Percentiles rank a stretch among this genome's conserved stretches.
Evolutionary conservation across 169 alveolate species (phyloP).

Genomic region (Theileria parva): DNA sequence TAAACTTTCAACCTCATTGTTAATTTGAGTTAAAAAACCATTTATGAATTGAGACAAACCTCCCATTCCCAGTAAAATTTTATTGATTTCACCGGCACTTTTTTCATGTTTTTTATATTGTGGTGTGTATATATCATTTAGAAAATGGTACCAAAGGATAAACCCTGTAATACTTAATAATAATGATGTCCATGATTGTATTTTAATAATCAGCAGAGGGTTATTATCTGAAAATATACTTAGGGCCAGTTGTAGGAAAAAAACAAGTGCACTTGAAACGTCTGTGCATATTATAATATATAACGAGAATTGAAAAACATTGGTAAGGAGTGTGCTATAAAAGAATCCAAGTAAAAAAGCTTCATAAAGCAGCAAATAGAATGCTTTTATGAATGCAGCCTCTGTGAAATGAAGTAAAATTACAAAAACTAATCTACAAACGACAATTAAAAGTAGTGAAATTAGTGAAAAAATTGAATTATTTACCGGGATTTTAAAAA

Average conservation of each 20-base stretch:
- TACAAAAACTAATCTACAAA: not conserved
- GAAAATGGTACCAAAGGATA: not conserved
- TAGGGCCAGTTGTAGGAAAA: not conserved
- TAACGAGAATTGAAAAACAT: not conserved
- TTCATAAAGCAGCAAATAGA: not conserved
- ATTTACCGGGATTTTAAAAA: not conserved
- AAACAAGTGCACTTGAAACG: not conserved
- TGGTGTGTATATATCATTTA: not conserved
- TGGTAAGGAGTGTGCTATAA: not conserved
- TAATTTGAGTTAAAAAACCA: not conserved
- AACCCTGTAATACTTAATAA: not conserved
- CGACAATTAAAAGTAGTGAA: not conserved
- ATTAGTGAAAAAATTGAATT: not conserved
- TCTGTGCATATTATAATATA: not conserved
- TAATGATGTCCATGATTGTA: not conserved
- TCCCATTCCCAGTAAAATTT: not conserved
- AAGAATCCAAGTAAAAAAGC: not conserved
- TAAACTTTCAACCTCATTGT: not conserved
- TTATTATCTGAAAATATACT: not conserved
- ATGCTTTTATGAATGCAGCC: not conserved
- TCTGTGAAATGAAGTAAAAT: not conserved
- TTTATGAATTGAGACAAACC: not conserved
- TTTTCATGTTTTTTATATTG: too few species aligned
- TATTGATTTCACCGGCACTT: not conserved
- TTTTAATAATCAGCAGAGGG: not conserved